These are phyloP conservation scores for Blastocystis sp. DNA, from an alignment of 352 stramenopile genomes.

Conservation along the genomic window DNA sequence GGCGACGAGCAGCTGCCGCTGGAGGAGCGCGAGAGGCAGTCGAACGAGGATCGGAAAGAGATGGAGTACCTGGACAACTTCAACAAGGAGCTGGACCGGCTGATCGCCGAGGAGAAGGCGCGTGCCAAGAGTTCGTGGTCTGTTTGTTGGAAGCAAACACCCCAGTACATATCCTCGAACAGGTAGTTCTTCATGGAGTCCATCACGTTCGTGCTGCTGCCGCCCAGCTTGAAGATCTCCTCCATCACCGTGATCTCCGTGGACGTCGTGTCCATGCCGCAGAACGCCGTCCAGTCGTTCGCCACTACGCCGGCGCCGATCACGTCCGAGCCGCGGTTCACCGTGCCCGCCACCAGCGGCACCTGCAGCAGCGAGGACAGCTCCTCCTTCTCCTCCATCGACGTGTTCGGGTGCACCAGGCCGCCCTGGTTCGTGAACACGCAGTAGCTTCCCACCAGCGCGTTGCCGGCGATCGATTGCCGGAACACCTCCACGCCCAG, in stretches of 20 bases:
- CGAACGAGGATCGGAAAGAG: conserved; percentile 33
- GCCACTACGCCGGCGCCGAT: conserved; percentile 95
- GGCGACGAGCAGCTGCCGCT: conserved; percentile 44
- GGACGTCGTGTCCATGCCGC: conserved; percentile 95
- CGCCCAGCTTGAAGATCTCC: conserved; percentile 95
- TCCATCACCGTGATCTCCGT: conserved; percentile 99
- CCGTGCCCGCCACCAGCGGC: conserved; percentile 93
- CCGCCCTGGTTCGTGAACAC: conserved; percentile 98
- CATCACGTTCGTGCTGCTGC: conserved; percentile 46
- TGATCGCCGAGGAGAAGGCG: conserved; percentile 64
- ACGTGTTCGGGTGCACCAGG: conserved; percentile 96
- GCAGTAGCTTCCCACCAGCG: conserved; percentile 95
- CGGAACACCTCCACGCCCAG: conserved; percentile 98
- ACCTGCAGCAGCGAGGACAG: conserved; percentile 92
- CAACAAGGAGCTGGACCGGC: conserved; percentile 49
- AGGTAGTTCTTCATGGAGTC: conserved; percentile 69
- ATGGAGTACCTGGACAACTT: conserved; percentile 66
- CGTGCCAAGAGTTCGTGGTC: neutral
- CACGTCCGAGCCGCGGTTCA: conserved; percentile 97
- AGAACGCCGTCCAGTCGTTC: conserved; percentile 99
- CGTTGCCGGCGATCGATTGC: conserved; percentile 96
- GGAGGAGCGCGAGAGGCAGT: conserved; percentile 45
- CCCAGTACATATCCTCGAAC: conserved; percentile 64
- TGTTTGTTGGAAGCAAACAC: neutral
- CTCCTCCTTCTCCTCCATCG: conserved; percentile 98